These are phyloP conservation scores for Tylopilus sp. DNA, from an alignment of 768 basidiomycete species.

Conservation along the genomic window DNA sequence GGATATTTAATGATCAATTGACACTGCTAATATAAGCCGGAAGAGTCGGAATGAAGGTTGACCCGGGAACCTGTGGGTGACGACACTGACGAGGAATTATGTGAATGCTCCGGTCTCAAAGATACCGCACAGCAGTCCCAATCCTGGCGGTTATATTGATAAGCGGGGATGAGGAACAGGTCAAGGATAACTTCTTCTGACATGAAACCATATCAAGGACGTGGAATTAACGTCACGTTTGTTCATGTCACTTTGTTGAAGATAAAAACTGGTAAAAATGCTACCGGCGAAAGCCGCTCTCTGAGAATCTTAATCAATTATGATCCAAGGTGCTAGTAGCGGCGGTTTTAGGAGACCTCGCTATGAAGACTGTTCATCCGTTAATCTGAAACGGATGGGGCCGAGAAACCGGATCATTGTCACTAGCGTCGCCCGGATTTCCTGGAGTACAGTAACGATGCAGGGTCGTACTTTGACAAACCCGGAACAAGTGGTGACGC, in stretches of 20 bases:
- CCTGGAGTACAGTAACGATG: neutral
- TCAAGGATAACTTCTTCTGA: slow-evolving; percentile 2
- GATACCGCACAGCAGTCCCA: neutral
- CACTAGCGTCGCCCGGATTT: no score
- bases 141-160: neutral
- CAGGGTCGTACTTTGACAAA: neutral
- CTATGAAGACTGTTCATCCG: neutral
- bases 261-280: slow-evolving; percentile 8
- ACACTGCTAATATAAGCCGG: slow-evolving; percentile 10
- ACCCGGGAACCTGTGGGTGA: slow-evolving; percentile 7
- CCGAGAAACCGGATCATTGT: neutral
- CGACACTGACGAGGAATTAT: neutral
- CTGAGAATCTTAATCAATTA: neutral
- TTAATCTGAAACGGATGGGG: neutral
- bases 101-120: neutral
- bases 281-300: neutral
- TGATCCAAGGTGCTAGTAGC: neutral
- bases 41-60: slow-evolving; percentile 3
- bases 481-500: no score
- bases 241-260: neutral
- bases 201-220: slow-evolving; percentile 1
- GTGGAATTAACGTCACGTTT: slow-evolving; percentile 1
- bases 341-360: slow-evolving; percentile 1
- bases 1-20: neutral
- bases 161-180: neutral